Conservation (phyloP, 768 basidiomycete species). For the Russula compacta region DNA sequence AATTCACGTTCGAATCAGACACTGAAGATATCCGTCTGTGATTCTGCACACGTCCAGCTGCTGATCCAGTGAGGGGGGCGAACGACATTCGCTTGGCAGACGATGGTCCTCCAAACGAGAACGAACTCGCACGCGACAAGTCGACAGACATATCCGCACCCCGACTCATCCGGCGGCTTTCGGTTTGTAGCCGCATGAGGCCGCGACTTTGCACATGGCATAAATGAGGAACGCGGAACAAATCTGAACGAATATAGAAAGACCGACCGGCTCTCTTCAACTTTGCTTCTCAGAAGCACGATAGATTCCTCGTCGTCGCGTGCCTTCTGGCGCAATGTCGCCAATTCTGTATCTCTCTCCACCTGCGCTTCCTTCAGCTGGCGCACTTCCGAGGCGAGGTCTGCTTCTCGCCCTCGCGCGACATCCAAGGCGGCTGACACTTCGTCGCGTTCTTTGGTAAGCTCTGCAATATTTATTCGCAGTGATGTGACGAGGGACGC, state of each 20-base stretch:
- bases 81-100: slow-evolving; percentile 70
- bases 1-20: slow-evolving; percentile 39
- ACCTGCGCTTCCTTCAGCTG: slow-evolving; percentile 56
- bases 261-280: slow-evolving; percentile 75
- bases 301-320: slow-evolving; percentile 76
- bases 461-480: slow-evolving; percentile 50
- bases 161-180: slow-evolving; percentile 56
- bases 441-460: slow-evolving; percentile 66
- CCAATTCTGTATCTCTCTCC: slow-evolving; percentile 24
- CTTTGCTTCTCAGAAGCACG: slow-evolving; percentile 64
- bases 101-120: slow-evolving; percentile 34
- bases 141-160: slow-evolving; percentile 43
- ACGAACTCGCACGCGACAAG: slow-evolving; percentile 40
- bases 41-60: slow-evolving; percentile 40
- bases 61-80: slow-evolving; percentile 55
- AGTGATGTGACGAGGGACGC: slow-evolving; percentile 70
- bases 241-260: not conserved
- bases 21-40: slow-evolving; percentile 62
- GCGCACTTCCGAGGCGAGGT: slow-evolving; percentile 53
- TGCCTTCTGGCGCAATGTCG: slow-evolving; percentile 24
- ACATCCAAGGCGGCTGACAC: slow-evolving; percentile 43
- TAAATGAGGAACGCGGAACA: slow-evolving; percentile 6
- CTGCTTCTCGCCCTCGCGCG: slow-evolving; percentile 45
- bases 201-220: slow-evolving; percentile 53
- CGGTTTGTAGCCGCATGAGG: slow-evolving; percentile 78